Percentiles rank a stretch among this genome's conserved stretches.
These are phyloP conservation scores for Rutstroemia sp. DNA, from an alignment of 2,329 filamentous ascomycete genomes.

Conservation along the genomic window DNA sequence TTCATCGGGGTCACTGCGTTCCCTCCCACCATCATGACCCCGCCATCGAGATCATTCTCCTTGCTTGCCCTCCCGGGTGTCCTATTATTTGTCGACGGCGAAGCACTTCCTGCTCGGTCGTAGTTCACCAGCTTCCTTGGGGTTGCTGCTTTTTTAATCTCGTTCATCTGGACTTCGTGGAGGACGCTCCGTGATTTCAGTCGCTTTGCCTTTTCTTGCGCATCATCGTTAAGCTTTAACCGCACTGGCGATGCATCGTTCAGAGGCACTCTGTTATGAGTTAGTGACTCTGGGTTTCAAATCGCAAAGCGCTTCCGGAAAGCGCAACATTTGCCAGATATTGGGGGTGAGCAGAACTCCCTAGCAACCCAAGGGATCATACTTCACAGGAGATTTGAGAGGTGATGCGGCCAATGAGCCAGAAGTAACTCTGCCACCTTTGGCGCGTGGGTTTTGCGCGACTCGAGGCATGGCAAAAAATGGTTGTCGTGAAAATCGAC, in stretches of 20 bases:
- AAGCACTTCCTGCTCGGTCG: constrained; percentile 50
- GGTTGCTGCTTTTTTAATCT: constrained; percentile 75
- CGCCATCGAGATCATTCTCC: constrained; percentile 43
- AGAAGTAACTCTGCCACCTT: constrained; percentile 35
- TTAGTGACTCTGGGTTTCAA: constrained; percentile 4
- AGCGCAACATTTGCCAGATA: constrained; percentile 1
- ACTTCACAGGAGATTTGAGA: constrained; percentile 32
- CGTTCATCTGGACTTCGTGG: constrained; percentile 85
- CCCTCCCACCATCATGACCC: constrained; percentile 60
- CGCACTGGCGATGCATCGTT: constrained; percentile 95
- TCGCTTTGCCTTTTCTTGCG: constrained; percentile 80
- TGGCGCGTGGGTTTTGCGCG: constrained; percentile 37
- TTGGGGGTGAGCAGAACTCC: neutral
- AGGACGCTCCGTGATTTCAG: constrained; percentile 80
- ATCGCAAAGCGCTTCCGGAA: neutral
- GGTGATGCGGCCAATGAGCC: constrained; percentile 25
- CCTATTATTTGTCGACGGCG: constrained; percentile 48
- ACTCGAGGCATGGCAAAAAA: constrained; percentile 44
- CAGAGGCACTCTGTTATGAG: constrained; percentile 66
- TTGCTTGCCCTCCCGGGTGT: constrained; percentile 40
- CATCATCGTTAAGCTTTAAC: constrained; percentile 68
- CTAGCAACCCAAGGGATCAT: constrained; percentile 10
- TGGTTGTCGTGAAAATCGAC: neutral
- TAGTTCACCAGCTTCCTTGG: constrained; percentile 59
- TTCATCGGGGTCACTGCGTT: constrained; percentile 89